Base-by-base conservation (phyloP, 139 green algal species). In the Chlamydomonas incerta region DNA sequence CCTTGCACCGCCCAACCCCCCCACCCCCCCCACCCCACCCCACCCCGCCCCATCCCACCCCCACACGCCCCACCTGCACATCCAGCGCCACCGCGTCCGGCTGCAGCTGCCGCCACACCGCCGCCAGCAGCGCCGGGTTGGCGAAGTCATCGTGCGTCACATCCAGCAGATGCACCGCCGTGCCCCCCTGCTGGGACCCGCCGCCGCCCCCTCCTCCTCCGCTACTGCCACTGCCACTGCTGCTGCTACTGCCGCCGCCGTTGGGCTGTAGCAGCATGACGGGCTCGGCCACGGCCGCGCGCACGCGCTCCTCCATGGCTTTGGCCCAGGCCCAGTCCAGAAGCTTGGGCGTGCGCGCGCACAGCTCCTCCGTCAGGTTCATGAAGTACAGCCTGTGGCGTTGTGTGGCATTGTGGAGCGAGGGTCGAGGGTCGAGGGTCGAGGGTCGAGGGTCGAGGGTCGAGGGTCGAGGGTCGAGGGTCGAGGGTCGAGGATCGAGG, bases 341-440 rank as follows among this genome's bases (percentile, higher is more conserved):
- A 18, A 66, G 5, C 63, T 83, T 83, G 1, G 77, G 77, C 24
- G 74, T n/a, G 9, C 77, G 63, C 20, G 63, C 63, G 31, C 77
- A 83, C 18, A 83, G 77, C 63, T 83, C 77, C 65, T 83, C 77
- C 0, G 77, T 83, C 26, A 74, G 74, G 77, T 83, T 72, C 77
- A 83, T 74, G 62, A 66, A 83, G n/a, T 74, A 83, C 6, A 83
- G 47, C 41, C 41, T 50, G 41, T n/a, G n/a, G n/a, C n/a, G n/a
- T n/a, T n/a, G n/a, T n/a, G n/a, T n/a, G n/a, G n/a, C n/a, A n/a
- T n/a, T n/a, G n/a, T n/a, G n/a, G n/a, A n/a, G n/a, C n/a, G n/a
- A n/a, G n/a, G n/a, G n/a, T n/a, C n/a, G n/a, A n/a, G n/a, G n/a
- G n/a, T n/a, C n/a, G n/a, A n/a, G n/a, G n/a, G n/a, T n/a, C n/a